Conservation (phyloP, 2,329 filamentous ascomycete genomes). For the Diaporthe capsici region DNA sequence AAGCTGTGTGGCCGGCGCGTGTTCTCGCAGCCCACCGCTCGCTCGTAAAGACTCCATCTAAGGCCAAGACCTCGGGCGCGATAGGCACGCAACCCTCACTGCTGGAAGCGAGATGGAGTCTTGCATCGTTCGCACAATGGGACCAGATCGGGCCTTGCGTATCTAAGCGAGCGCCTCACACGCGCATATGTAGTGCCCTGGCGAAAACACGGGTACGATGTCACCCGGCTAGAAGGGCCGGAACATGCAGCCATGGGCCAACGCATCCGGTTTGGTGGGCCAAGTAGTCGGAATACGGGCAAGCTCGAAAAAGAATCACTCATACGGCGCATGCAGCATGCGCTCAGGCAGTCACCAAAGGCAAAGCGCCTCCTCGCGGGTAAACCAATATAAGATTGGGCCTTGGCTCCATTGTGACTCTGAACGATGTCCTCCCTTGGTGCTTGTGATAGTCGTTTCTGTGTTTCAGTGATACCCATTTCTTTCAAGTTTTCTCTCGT, state of each 20-base stretch:
- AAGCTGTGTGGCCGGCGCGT: not conserved
- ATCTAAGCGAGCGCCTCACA: slow-evolving; percentile 1
- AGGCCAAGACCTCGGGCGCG: not conserved
- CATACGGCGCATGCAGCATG: slow-evolving; percentile 1
- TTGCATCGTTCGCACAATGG: not conserved
- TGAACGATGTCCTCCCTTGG: not conserved
- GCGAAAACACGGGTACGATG: not conserved
- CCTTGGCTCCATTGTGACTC: not conserved
- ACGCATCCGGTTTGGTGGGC: slow-evolving; percentile 25
- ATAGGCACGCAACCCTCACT: not conserved
- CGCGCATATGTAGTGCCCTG: not conserved
- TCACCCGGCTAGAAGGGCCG: slow-evolving; percentile 25
- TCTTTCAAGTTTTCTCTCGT: not conserved
- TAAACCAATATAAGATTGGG: not conserved
- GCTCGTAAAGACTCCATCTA: not conserved
- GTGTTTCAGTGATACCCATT: slow-evolving; percentile 16
- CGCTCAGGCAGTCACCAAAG: slow-evolving; percentile 2
- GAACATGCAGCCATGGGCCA: slow-evolving; percentile 7
- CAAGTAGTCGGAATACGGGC: slow-evolving; percentile 17
- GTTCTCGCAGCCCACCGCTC: not conserved
- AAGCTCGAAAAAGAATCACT: slow-evolving; percentile 17
- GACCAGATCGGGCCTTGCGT: not conserved
- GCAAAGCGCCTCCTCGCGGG: slow-evolving; percentile 2
- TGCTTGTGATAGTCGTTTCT: not conserved
- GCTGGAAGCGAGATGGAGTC: not conserved